Conservation (phyloP, 2,329 filamentous ascomycete species). For the Ophiosphaerella korrae region DNA sequence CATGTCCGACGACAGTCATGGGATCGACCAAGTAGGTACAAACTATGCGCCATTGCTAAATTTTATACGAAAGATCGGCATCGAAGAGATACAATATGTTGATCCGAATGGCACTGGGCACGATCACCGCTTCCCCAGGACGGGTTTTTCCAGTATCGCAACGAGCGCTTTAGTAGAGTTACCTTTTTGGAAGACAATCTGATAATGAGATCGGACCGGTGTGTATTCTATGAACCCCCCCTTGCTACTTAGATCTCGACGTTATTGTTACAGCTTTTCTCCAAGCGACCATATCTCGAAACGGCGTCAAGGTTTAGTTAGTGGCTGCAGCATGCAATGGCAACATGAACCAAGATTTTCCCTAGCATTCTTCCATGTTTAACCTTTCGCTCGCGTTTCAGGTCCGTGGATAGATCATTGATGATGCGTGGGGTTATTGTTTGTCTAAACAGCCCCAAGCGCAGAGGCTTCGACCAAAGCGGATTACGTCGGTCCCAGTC, state of each 20-base stretch:
- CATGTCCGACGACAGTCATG: slow-evolving; percentile 94
- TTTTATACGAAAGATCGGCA: slow-evolving; percentile 71
- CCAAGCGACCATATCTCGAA: slow-evolving; percentile 11
- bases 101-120: slow-evolving; percentile 27
- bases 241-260: background rate
- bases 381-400: background rate
- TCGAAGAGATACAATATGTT: slow-evolving; percentile 60
- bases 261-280: slow-evolving; percentile 6
- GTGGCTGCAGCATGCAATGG: slow-evolving; percentile 18
- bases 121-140: slow-evolving; percentile 42
- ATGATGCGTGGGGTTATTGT: slow-evolving; percentile 14
- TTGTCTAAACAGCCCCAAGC: slow-evolving; percentile 33
- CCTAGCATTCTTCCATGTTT: background rate
- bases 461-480: slow-evolving; percentile 30
- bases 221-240: background rate
- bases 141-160: slow-evolving; percentile 42
- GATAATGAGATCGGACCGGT: slow-evolving; percentile 9
- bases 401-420: background rate
- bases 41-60: slow-evolving; percentile 75
- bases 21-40: slow-evolving; percentile 81
- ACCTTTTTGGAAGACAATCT: slow-evolving; percentile 35
- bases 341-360: background rate
- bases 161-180: slow-evolving; percentile 33
- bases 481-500: slow-evolving; percentile 31
- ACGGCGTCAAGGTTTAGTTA: background rate